Percentiles rank a stretch among this genome's conserved stretches.
Conservation (phyloP, 2,329 filamentous ascomycete genomes). For the Beauveria varroae region DNA sequence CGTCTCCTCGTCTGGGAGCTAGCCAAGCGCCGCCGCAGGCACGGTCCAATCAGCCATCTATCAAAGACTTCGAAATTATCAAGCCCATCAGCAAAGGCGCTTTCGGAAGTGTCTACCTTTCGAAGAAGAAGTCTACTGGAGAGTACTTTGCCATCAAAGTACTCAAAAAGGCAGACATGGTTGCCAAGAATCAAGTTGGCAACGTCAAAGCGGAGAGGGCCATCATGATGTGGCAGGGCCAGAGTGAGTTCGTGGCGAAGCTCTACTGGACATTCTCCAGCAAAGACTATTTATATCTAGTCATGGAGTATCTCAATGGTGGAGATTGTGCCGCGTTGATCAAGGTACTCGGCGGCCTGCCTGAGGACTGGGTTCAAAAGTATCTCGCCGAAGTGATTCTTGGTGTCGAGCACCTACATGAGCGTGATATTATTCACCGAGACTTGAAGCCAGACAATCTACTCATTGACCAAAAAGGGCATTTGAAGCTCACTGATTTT, state of each 20-base stretch:
- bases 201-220: constrained; percentile 98
- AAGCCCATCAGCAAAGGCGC: constrained; percentile 99
- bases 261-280: constrained; percentile 99
- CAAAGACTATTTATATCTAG: constrained; percentile 96
- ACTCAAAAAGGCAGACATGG: constrained; percentile 99
- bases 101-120: constrained; percentile 94
- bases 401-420: constrained; percentile 94
- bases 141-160: constrained; percentile 99
- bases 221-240: constrained; percentile 99
- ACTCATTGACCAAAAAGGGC: constrained; percentile 91
- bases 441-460: constrained; percentile 97
- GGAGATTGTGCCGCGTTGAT: constrained; percentile 95
- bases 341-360: constrained; percentile 83
- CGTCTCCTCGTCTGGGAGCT: constrained; percentile 74
- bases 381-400: constrained; percentile 94
- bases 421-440: constrained; percentile 89
- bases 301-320: constrained; percentile 98
- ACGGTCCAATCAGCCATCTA: constrained; percentile 84
- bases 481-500: constrained; percentile 96
- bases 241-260: constrained; percentile 98
- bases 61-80: constrained; percentile 99
- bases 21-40: constrained; percentile 74
- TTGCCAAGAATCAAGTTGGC: constrained; percentile 97
- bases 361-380: constrained; percentile 97
- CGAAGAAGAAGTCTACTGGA: constrained; percentile 96